Conservation (phyloP, 257 asterid species). For the Nicotiana otophora region DNA sequence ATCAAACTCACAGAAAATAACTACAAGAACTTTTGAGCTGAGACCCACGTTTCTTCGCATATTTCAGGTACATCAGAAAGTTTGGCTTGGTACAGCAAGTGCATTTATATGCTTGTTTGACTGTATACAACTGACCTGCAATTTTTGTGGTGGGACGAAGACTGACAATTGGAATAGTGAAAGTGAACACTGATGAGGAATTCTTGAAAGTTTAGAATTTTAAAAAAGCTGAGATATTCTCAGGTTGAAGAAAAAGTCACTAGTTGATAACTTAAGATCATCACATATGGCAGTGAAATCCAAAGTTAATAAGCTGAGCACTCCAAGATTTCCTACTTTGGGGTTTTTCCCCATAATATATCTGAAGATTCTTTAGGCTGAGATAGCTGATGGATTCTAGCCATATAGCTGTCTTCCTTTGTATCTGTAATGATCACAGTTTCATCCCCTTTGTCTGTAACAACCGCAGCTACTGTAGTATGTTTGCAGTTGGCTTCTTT, state of each 20-base stretch:
- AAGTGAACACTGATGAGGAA: not conserved
- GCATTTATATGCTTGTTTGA: not conserved
- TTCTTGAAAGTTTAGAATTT: not conserved
- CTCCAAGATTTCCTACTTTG: not conserved
- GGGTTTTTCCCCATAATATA: not conserved
- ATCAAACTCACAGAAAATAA: not conserved
- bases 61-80: not conserved
- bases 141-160: not conserved
- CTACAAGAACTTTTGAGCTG: not conserved
- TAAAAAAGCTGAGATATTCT: not conserved
- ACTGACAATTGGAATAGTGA: not conserved
- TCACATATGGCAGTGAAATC: not conserved
- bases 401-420: not conserved
- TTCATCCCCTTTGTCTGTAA: not conserved
- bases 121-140: not conserved
- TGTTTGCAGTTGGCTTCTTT: not conserved
- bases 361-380: not conserved
- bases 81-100: not conserved
- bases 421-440: not conserved
- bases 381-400: not conserved
- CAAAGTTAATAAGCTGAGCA: not conserved
- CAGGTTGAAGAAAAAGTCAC: not conserved
- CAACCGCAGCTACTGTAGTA: not conserved
- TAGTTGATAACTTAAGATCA: not conserved
- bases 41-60: not conserved